phyloP scores from a whole-genome alignment of 164 flowering plant genomes.

The Echeveria elegans region DNA sequence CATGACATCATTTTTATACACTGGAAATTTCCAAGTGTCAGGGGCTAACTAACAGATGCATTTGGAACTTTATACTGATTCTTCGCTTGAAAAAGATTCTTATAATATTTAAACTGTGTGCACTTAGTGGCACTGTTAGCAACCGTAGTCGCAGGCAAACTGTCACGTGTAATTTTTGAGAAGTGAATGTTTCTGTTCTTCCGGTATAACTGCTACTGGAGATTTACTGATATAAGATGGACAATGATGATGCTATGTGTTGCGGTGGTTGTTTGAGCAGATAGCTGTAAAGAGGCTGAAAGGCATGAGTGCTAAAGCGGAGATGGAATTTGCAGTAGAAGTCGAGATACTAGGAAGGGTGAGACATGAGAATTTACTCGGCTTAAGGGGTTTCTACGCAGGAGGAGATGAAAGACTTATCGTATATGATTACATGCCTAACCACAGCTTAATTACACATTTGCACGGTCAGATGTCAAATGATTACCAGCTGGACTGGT shows the following conservation, averaged over 20 bases:
- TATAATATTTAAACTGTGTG: background rate
- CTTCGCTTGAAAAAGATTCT: too few relatives aligned
- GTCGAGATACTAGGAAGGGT: slow-evolving; percentile 74
- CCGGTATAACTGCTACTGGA: background rate
- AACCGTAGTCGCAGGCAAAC: background rate
- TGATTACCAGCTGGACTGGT: slow-evolving; percentile 51
- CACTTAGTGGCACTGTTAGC: background rate
- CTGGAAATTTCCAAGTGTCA: background rate
- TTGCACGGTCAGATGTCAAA: slow-evolving; percentile 52
- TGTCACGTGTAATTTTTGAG: background rate
- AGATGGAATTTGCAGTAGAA: slow-evolving; percentile 79
- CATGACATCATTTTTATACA: too few relatives aligned
- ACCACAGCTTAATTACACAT: slow-evolving; percentile 62
- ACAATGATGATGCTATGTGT: background rate
- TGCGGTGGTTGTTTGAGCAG: slow-evolving; percentile 18
- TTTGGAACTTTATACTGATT: too few relatives aligned
- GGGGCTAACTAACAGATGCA: background rate
- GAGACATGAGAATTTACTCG: slow-evolving; percentile 58
- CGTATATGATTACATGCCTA: slow-evolving; percentile 76
- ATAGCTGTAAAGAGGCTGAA: slow-evolving; percentile 63
- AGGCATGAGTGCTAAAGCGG: slow-evolving; percentile 55
- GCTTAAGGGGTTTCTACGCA: slow-evolving; percentile 62
- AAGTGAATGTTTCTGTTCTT: too few relatives aligned
- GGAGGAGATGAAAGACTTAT: slow-evolving; percentile 68
- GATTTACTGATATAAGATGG: background rate